Percentiles rank a stretch among this genome's conserved stretches.
Evolutionary conservation across 495 filamentous ascomycete species (phyloP).

Genomic region (Talaromyces nanjingensis): DNA sequence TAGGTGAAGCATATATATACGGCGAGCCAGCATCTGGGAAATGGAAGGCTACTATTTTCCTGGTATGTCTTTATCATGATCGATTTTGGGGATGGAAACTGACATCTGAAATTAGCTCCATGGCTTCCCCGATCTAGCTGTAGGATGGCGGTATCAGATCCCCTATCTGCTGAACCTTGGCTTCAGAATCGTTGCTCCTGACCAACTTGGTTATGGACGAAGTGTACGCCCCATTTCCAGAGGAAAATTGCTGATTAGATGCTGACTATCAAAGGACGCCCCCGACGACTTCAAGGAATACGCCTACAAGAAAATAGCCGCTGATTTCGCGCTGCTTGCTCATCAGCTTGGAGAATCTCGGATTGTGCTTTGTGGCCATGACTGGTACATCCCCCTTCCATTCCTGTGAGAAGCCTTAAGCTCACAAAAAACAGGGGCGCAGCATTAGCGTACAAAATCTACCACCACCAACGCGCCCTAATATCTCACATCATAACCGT

Average conservation of each 20-base stretch:
- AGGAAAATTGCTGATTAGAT: background rate
- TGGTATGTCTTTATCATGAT: slow-evolving; percentile 34
- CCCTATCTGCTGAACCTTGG: slow-evolving; percentile 62
- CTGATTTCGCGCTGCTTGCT: slow-evolving; percentile 63
- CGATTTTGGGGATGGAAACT: background rate
- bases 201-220: slow-evolving; percentile 75
- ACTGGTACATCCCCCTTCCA: slow-evolving; percentile 57
- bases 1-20: slow-evolving; percentile 52
- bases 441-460: slow-evolving; percentile 52
- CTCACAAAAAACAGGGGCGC: slow-evolving; percentile 38
- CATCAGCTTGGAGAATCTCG: slow-evolving; percentile 46
- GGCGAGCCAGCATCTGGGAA: slow-evolving; percentile 47
- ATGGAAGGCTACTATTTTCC: slow-evolving; percentile 56
- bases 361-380: slow-evolving; percentile 76
- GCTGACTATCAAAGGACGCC: slow-evolving; percentile 39
- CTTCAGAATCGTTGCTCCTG: slow-evolving; percentile 67
- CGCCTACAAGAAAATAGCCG: slow-evolving; percentile 59
- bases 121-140: slow-evolving; percentile 61
- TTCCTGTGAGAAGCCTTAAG: background rate
- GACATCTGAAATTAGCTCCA: slow-evolving; percentile 39
- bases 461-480: slow-evolving; percentile 64
- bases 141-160: slow-evolving; percentile 80
- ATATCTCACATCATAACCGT: slow-evolving; percentile 67
- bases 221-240: slow-evolving; percentile 41
- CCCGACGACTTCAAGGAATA: slow-evolving; percentile 52